Evolutionary conservation across 768 basidiomycete species (phyloP).

Genomic region (Auriscalpium orientale): DNA sequence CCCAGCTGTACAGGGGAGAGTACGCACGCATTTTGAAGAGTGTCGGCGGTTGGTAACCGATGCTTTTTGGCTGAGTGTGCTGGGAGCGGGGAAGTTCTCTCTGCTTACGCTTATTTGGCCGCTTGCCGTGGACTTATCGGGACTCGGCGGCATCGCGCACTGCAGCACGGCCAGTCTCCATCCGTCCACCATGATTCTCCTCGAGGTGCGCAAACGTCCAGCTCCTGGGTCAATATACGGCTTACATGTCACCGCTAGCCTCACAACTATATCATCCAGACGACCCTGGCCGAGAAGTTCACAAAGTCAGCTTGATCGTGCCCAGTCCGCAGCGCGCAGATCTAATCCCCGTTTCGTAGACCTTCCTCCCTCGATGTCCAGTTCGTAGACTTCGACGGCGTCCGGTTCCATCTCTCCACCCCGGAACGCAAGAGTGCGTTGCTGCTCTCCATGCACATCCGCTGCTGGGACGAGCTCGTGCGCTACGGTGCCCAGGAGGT

Average conservation of each 20-base stretch:
- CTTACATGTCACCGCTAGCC: constrained; percentile 38
- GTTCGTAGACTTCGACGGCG: constrained; percentile 97
- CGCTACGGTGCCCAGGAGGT: constrained; percentile 79
- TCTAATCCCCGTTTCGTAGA: constrained; percentile 34
- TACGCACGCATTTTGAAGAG: constrained; percentile 26
- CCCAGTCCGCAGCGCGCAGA: constrained; percentile 2
- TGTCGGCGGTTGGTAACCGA: not conserved
- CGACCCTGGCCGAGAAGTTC: constrained; percentile 80
- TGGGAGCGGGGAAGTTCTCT: constrained; percentile 9
- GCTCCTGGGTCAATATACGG: not conserved
- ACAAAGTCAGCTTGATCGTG: constrained; percentile 52
- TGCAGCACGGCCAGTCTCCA: not conserved
- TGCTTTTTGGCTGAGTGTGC: constrained; percentile 2
- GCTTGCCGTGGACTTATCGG: not conserved
- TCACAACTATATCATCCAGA: constrained; percentile 90
- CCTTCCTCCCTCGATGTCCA: constrained; percentile 88
- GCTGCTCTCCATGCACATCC: constrained; percentile 91
- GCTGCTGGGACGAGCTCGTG: constrained; percentile 93
- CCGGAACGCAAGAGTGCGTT: constrained; percentile 77
- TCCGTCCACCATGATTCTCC: constrained; percentile 59
- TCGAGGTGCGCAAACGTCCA: constrained; percentile 50
- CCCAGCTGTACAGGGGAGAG: not conserved
- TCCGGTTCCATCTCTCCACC: constrained; percentile 89
- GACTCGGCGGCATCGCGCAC: not conserved
- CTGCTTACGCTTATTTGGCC: constrained; percentile 18